These are phyloP conservation scores for Melampsora larici-populina DNA, from an alignment of 1,284 basidiomycete species.

Conservation along the genomic window DNA sequence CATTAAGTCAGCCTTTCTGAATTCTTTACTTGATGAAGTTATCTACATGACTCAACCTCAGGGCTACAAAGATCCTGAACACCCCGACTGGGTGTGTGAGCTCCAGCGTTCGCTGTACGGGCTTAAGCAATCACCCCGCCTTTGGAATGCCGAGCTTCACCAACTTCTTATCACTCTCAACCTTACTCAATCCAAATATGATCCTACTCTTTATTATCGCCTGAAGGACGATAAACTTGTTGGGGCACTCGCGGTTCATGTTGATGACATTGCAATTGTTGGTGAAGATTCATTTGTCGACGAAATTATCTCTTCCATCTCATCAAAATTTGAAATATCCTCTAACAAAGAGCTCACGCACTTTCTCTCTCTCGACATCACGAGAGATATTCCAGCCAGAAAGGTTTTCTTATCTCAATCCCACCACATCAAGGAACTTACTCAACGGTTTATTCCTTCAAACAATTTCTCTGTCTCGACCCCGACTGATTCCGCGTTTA, in stretches of 20 bases:
- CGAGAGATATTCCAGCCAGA: neutral
- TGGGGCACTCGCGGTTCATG: neutral
- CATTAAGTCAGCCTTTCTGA: constrained; percentile 5
- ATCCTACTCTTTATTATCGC: too few species aligned
- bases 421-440: neutral
- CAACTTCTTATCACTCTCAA: too few species aligned
- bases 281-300: neutral
- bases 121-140: neutral
- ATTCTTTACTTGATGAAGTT: neutral
- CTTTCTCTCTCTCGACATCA: constrained; percentile 9
- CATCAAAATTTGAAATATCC: too few species aligned
- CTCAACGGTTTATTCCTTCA: neutral
- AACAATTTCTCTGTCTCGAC: neutral
- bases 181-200: too few species aligned
- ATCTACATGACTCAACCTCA: neutral
- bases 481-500: neutral
- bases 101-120: neutral
- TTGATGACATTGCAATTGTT: neutral
- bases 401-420: neutral
- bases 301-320: neutral
- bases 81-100: constrained; percentile 6
- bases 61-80: constrained; percentile 1
- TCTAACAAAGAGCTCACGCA: neutral
- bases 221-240: too few species aligned
- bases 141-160: neutral